Conservation (phyloP, 2,329 filamentous ascomycete species). For the Stagonosporopsis tanaceti region DNA sequence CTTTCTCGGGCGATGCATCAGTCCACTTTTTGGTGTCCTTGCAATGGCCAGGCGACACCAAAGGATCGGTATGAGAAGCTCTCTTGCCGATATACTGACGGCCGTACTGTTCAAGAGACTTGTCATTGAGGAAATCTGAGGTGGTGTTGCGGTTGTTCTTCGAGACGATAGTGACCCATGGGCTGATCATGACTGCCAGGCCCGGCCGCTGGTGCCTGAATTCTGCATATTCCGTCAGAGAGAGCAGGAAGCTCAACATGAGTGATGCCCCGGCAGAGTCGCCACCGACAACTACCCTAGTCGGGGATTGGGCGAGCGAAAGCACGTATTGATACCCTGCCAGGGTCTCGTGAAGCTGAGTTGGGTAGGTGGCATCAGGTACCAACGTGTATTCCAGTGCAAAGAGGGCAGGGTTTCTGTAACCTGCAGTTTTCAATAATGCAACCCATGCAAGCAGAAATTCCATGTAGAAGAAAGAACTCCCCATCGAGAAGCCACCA, state of each 20-base stretch:
- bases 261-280: slow-evolving; percentile 83
- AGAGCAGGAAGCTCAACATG: slow-evolving; percentile 74
- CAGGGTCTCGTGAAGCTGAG: slow-evolving; percentile 74
- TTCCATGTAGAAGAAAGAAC: slow-evolving; percentile 80
- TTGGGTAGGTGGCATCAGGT: slow-evolving; percentile 75
- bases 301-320: slow-evolving; percentile 63
- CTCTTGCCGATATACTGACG: slow-evolving; percentile 69
- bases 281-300: slow-evolving; percentile 74
- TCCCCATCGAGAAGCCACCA: slow-evolving; percentile 85
- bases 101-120: slow-evolving; percentile 73
- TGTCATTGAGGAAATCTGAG: slow-evolving; percentile 77
- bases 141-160: slow-evolving; percentile 70
- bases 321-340: slow-evolving; percentile 76
- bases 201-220: slow-evolving; percentile 59
- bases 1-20: slow-evolving; percentile 69
- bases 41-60: slow-evolving; percentile 76
- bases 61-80: slow-evolving; percentile 60
- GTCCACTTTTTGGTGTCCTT: slow-evolving; percentile 72
- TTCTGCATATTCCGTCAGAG: slow-evolving; percentile 62
- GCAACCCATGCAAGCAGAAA: slow-evolving; percentile 78
- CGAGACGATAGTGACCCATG: slow-evolving; percentile 79
- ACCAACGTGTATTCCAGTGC: slow-evolving; percentile 83
- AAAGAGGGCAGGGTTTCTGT: slow-evolving; percentile 79
- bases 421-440: slow-evolving; percentile 70
- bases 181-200: slow-evolving; percentile 77